Evolutionary conservation across 805 yeast genomes (phyloP).

Genomic region (Kuraishia capsulata): DNA sequence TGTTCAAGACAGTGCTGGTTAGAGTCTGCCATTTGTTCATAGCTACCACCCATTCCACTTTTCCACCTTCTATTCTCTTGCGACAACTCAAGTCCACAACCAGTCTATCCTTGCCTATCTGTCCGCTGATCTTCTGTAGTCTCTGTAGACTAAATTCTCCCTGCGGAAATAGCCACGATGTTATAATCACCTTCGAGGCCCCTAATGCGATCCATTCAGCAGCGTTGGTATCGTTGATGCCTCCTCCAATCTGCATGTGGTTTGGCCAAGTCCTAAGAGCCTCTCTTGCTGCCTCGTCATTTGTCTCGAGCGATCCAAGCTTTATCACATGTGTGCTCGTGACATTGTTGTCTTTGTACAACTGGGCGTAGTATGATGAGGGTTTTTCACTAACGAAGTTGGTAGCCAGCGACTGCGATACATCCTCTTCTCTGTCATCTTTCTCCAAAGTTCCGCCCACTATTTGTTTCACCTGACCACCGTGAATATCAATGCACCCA

Average conservation of each 20-base stretch:
- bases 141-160: conserved; percentile 44
- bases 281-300: conserved; percentile 72
- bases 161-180: conserved; percentile 81
- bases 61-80: conserved; percentile 20
- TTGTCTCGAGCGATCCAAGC: conserved; percentile 65
- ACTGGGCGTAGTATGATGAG: conserved; percentile 62
- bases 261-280: conserved; percentile 73
- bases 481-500: conserved; percentile 93
- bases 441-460: conserved; percentile 82
- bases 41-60: conserved; percentile 77
- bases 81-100: conserved; percentile 90
- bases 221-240: conserved; percentile 72
- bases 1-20: conserved; percentile 52
- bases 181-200: conserved; percentile 85
- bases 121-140: conserved; percentile 34
- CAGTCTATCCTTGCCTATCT: conserved; percentile 59
- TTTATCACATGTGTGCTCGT: conserved; percentile 89
- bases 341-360: conserved; percentile 53
- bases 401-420: conserved; percentile 38
- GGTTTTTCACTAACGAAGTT: conserved; percentile 76
- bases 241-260: conserved; percentile 85
- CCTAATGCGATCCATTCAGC: conserved; percentile 63
- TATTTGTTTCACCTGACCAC: conserved; percentile 93
- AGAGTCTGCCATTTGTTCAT: conserved; percentile 96
- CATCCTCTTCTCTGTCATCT: conserved; percentile 34